Conservation (phyloP, 306 rosid genomes). For the Quercus cerris region DNA sequence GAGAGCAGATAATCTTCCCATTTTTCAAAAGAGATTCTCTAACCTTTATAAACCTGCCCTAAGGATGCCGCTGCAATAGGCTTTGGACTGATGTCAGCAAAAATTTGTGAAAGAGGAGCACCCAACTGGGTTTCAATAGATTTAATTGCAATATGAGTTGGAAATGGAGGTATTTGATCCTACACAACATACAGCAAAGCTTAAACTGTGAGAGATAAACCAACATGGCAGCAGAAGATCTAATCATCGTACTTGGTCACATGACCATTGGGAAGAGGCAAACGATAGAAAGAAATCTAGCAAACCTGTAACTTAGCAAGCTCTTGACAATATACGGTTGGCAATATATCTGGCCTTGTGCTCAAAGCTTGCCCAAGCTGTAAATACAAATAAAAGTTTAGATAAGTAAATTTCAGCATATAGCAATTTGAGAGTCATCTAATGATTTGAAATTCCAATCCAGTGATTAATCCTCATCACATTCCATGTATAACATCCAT, state of each 20-base stretch:
- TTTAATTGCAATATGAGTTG: constrained; percentile 69
- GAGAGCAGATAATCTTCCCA: background rate
- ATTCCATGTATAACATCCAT: background rate
- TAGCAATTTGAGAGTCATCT: background rate
- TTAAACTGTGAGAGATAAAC: background rate
- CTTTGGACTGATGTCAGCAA: constrained; percentile 66
- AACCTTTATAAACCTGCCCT: constrained; percentile 97
- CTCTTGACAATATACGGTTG: constrained; percentile 84
- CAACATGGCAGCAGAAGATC: background rate
- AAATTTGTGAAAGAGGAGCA: constrained; percentile 58
- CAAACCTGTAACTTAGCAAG: constrained; percentile 84
- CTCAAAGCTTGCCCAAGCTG: constrained; percentile 99
- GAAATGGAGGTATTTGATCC: constrained; percentile 98
- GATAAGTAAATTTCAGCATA: background rate
- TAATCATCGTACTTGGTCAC: background rate
- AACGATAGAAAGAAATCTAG: constrained; percentile 22
- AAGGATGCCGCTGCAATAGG: constrained; percentile 96
- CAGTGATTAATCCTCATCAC: background rate
- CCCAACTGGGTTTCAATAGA: constrained; percentile 82
- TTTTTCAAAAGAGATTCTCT: constrained; percentile 16
- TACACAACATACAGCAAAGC: constrained; percentile 11
- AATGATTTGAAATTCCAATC: background rate
- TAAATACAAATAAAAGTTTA: constrained; percentile 34
- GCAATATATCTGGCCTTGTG: constrained; percentile 89
- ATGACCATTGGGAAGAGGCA: constrained; percentile 13